Conservation (phyloP, 2,329 filamentous ascomycete genomes). For the Cladophialophora immunda region DNA sequence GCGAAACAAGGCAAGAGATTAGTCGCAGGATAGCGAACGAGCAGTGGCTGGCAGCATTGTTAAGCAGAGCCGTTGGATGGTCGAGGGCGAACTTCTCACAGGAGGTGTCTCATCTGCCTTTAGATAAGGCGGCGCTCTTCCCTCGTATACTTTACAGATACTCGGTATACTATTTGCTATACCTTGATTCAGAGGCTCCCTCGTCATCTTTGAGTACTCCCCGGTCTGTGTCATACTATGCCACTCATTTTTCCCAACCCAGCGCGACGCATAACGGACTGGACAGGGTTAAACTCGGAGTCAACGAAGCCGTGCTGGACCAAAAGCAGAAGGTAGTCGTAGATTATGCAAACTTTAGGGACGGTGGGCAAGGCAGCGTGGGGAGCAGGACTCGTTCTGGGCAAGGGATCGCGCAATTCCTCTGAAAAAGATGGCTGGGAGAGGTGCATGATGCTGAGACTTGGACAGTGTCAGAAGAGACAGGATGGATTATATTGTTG, state of each 20-base stretch:
- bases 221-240: no score
- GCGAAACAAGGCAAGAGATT: no score
- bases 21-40: no score
- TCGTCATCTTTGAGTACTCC: no score
- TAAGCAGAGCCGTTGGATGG: no score
- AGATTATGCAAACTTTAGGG: neutral
- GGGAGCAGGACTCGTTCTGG: neutral
- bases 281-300: neutral
- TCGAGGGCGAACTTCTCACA: no score
- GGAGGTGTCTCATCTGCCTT: no score
- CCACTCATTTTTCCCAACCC: neutral
- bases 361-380: neutral
- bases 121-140: no score
- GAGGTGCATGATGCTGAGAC: constrained; percentile 16
- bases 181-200: no score
- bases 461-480: constrained; percentile 8
- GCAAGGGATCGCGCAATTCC: neutral
- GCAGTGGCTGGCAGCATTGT: no score
- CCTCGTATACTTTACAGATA: no score
- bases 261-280: neutral
- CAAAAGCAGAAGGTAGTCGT: neutral
- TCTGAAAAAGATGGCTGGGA: constrained; percentile 12
- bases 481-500: neutral
- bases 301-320: neutral
- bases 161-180: no score